These are phyloP conservation scores for Pelargonium citronellum DNA, from an alignment of 441 rosid species.

Conservation along the genomic window DNA sequence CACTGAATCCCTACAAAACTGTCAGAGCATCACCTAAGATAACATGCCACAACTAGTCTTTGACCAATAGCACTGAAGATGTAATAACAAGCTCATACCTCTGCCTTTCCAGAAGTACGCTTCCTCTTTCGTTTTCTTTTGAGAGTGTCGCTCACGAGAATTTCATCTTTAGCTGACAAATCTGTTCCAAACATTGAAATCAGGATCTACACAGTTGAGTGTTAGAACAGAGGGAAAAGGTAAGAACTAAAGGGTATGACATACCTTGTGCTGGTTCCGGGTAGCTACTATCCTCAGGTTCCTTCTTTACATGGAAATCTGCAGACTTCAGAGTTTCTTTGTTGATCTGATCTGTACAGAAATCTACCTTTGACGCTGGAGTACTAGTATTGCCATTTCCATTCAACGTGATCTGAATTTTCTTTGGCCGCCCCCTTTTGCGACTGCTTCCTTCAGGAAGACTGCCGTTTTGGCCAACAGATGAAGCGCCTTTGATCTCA, in stretches of 20 bases:
- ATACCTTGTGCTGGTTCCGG: constrained; percentile 23
- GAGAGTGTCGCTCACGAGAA: constrained; percentile 31
- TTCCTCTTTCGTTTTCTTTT: constrained; percentile 34
- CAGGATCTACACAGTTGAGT: constrained; percentile 31
- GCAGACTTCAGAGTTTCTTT: constrained; percentile 25
- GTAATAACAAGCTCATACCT: constrained; percentile 28
- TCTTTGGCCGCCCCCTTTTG: constrained; percentile 34
- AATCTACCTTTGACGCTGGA: constrained; percentile 22
- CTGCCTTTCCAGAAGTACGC: constrained; percentile 39
- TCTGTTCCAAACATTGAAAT: constrained; percentile 25
- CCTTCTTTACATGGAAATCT: constrained; percentile 28
- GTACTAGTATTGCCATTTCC: constrained; percentile 23
- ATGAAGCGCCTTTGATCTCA: constrained; percentile 29
- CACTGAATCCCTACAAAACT: no score
- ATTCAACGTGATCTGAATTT: constrained; percentile 19
- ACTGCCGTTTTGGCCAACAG: constrained; percentile 25
- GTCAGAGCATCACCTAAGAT: no score
- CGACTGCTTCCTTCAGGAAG: constrained; percentile 24
- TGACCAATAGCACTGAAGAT: not conserved
- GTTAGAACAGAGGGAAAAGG: constrained; percentile 8
- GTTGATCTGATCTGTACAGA: constrained; percentile 16
- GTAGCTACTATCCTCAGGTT: constrained; percentile 26
- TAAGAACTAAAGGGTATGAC: constrained; percentile 2
- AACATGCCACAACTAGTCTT: no score
- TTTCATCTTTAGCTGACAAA: constrained; percentile 22